A percentile compares a stretch with the other conserved stretches of the same genome.
Conservation (phyloP, 441 rosid species). For the Hura crepitans region DNA sequence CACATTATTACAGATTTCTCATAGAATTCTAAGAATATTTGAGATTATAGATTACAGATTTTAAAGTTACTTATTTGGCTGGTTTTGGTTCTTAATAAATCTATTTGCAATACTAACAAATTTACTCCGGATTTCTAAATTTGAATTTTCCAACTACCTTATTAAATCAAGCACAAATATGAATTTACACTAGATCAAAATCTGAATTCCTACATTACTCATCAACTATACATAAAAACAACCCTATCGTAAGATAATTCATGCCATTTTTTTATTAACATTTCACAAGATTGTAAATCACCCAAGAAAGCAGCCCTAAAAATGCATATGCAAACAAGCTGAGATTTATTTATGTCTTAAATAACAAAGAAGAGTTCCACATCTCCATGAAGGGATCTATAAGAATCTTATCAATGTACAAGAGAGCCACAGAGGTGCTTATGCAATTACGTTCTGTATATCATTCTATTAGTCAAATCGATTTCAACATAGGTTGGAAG, state of each 20-base stretch:
- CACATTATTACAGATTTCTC: no score
- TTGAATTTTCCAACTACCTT: not conserved
- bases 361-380: not conserved
- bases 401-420: not conserved
- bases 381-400: not conserved
- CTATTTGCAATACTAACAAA: no score
- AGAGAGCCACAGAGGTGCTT: no score
- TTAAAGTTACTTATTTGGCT: not conserved
- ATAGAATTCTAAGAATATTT: not conserved
- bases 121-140: constrained; percentile 1
- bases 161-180: not conserved
- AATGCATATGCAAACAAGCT: not conserved
- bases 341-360: not conserved
- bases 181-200: not conserved
- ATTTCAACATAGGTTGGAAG: constrained; percentile 4
- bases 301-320: not conserved
- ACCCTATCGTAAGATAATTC: not conserved
- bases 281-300: not conserved
- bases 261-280: not conserved
- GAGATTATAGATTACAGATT: not conserved
- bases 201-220: not conserved
- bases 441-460: not conserved
- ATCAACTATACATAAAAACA: not conserved
- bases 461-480: not conserved
- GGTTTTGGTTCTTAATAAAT: constrained; percentile 1